These are phyloP conservation scores for Fagus sylvatica DNA, from an alignment of 306 rosid genomes.

Conservation along the genomic window DNA sequence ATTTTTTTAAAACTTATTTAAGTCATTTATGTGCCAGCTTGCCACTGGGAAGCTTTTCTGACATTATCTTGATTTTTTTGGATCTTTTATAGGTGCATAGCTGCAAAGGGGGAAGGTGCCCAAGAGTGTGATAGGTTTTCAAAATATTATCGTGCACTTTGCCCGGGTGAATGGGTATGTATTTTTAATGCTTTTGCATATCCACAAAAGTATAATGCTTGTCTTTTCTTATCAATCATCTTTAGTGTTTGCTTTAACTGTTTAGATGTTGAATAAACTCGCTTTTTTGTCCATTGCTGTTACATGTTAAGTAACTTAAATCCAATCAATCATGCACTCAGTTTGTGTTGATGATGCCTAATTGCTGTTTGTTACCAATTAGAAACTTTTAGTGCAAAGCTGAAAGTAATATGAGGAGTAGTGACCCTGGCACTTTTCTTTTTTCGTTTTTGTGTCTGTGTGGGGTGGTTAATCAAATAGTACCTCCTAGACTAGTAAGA, in stretches of 20 bases:
- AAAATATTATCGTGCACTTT: conserved; percentile 85
- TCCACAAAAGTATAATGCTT: background rate
- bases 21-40: background rate
- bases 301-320: background rate
- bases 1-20: background rate
- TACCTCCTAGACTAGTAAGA: background rate
- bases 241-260: background rate
- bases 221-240: background rate
- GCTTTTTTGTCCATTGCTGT: background rate
- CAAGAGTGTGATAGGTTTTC: conserved; percentile 88
- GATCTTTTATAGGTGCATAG: conserved; percentile 58
- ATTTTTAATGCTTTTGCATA: conserved; percentile 15
- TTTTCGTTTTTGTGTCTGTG: no score
- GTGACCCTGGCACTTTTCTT: no score
- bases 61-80: conserved; percentile 7
- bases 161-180: conserved; percentile 99
- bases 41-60: background rate
- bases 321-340: background rate
- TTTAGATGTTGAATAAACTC: background rate
- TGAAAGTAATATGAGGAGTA: background rate
- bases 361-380: background rate
- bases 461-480: no score
- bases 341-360: background rate
- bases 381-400: background rate
- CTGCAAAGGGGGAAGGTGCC: conserved; percentile 90